Evolutionary conservation across 192 early-diverging fungal genomes (phyloP), one percentile per base, ranked within the genome.

Genomic region (Funneliformis geosporum): DNA sequence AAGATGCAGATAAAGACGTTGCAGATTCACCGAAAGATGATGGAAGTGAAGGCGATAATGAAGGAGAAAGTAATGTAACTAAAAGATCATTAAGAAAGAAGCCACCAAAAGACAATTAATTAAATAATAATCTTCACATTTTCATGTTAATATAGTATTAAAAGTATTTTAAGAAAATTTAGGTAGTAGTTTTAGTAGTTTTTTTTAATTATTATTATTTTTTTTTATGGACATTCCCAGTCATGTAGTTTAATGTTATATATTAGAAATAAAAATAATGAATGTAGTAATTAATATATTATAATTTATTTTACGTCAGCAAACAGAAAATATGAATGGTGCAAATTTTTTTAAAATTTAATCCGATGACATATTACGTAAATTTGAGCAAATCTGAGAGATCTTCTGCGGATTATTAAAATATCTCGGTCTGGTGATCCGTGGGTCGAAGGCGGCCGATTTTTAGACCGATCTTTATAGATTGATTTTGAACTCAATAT

Each of bases 41-140:
- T 62, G 43, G 64, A 12, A 65, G 60, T 39, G 43, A 65, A 38
- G 76, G 64, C 23, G 64, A 76, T 40, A 76, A 78, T 16, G 84
- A 77, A 60, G 50, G 73, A 47, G 50, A 72, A 64, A 75, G 5
- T 27, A 75, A 47, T 9, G 33, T 64, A 4, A 78, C 8, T 25
- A 67, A 78, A 47, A 64, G 65, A 39, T 8, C 76, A 42, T 21
- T 16, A 38, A n/a, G n/a, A n/a, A 62, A 60, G 33, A 55, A 73
- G 50, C 4, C 38, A 74, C 72, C 47, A 47, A 74, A 33, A 74
- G 47, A 60, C 44, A 59, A 50, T 28, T 74, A 73, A 73, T 47
- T 8, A 69, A 9, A 43, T 23, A 5, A 69, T 69, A 40, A 21
- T 40, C 9, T 40, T 42, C 38, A 50, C 18, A 55, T 18, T 55